Base-by-base conservation (phyloP, 1,284 basidiomycete genomes). In the Tranzscheliella williamsii region DNA sequence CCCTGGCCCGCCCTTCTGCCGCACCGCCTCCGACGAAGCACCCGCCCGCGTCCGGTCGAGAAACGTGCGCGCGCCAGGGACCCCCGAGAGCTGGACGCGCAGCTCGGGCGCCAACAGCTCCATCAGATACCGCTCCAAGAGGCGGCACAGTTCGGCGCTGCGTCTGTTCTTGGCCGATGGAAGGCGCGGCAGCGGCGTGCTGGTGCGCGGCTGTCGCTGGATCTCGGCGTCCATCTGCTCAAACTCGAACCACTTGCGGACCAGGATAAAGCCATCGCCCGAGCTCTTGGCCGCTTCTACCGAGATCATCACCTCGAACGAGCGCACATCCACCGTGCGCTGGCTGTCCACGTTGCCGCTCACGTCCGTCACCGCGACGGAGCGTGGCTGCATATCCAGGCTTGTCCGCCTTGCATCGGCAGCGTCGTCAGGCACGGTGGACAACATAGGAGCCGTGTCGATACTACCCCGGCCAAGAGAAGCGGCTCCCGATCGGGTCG, bases 181-280 rank as follows among this genome's bases (percentile, higher is more conserved):
- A 22, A 73, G 50, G 9, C 40, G 41, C 9, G 63, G 58, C 13
- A 65, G 56, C 27, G 60, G 64, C 9, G 29, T 30, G 30, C 35
- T 39, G 18, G 61, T 70, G 15, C 47, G 53, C 24, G 50, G 62
- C 50, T 65, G 47, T 7, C 70, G 60, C 42, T 49, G 45, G 17
- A 75, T 47, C 31, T 72, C 70, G 20, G 38, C 34, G 18, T 72
- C 64, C 40, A 76, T 62, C 45, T 57, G 45, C 40, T 75, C 70
- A 22, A 76, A 65, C 37, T 76, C 72, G 39, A 64, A 43, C 72
- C 72, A 75, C 8, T 62, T 45, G 7, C 73, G 57, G 1, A 76
- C 43, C 9, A 76, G 53, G 3, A 73, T 67, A 43, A 73, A 75
- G 27, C 73, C 73, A 26, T 69, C 40, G 13, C 40, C 48, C 2